Evolutionary conservation across 208 protist genomes (phyloP).

Genomic region (Tritrichomonas musculus): DNA sequence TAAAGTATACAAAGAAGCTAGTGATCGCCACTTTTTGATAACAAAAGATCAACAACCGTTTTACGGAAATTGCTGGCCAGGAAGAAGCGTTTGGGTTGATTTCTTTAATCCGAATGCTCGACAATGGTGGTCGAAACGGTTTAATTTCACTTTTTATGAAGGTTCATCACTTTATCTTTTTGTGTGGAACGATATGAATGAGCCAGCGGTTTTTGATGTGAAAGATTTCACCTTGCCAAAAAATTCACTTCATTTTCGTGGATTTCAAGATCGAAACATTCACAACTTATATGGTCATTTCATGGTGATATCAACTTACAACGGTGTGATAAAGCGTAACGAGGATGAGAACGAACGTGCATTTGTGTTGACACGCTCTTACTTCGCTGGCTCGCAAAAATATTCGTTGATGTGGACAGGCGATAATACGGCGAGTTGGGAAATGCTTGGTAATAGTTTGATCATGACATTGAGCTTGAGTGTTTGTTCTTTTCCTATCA

Average conservation of each 20-base stretch:
- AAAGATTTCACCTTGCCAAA: constrained; percentile 82
- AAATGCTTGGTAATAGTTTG: constrained; percentile 75
- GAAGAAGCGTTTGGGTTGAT: constrained; percentile 73
- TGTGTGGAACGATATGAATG: constrained; percentile 99
- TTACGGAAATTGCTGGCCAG: constrained; percentile 92
- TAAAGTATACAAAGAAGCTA: not conserved
- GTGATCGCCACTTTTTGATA: not conserved
- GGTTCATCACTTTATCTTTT: constrained; percentile 77
- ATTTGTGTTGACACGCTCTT: constrained; percentile 94
- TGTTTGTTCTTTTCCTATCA: constrained; percentile 82
- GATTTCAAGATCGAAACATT: constrained; percentile 79
- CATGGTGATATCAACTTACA: constrained; percentile 51
- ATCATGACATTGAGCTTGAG: constrained; percentile 85
- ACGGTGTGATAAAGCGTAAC: constrained; percentile 68
- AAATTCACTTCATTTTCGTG: constrained; percentile 64
- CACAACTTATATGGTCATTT: constrained; percentile 94
- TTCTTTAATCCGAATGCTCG: constrained; percentile 76
- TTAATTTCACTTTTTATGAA: constrained; percentile 41
- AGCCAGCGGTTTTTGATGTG: constrained; percentile 88
- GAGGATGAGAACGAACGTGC: constrained; percentile 59
- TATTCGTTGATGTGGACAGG: constrained; percentile 93
- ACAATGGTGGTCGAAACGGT: constrained; percentile 36
- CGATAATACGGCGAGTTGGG: constrained; percentile 89
- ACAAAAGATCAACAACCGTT: constrained; percentile 59
- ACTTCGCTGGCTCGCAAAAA: constrained; percentile 91